Conservation (phyloP, 1,284 basidiomycete species). For the Rhodotorula sp. region DNA sequence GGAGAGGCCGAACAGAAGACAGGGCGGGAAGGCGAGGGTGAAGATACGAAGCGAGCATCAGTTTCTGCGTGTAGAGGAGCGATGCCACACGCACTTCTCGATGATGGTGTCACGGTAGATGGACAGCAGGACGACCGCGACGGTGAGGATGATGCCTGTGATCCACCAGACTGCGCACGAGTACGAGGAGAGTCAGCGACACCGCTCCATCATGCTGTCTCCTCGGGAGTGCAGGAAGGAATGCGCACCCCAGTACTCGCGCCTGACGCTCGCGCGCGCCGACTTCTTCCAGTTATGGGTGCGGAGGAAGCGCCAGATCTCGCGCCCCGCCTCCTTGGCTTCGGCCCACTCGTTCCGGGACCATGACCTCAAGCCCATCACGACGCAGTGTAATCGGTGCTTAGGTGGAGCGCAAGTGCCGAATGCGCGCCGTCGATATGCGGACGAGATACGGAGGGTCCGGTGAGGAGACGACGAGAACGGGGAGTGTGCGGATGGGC, state of each 20-base stretch:
- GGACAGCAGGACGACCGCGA: conserved; percentile 18
- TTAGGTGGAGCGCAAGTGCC: too few relatives aligned
- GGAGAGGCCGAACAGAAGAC: too few relatives aligned
- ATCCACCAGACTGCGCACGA: conserved; percentile 29
- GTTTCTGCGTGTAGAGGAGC: too few relatives aligned
- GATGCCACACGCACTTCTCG: conserved; percentile 11
- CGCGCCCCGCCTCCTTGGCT: conserved; percentile 24
- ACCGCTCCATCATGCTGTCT: too few relatives aligned
- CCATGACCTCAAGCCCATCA: conserved; percentile 22
- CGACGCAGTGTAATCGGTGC: neutral
- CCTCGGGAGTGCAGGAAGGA: too few relatives aligned
- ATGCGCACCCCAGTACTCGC: conserved; percentile 34
- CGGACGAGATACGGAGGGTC: too few relatives aligned
- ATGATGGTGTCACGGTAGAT: conserved; percentile 36
- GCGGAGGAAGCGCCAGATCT: conserved; percentile 22
- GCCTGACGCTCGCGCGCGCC: conserved; percentile 12
- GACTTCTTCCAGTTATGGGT: conserved; percentile 33
- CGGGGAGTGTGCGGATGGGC: too few relatives aligned
- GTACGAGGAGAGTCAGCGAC: too few relatives aligned
- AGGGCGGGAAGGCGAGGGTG: too few relatives aligned
- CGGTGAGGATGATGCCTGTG: conserved; percentile 14
- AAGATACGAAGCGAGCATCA: too few relatives aligned
- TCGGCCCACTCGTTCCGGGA: conserved; percentile 25
- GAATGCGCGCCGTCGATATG: too few relatives aligned
- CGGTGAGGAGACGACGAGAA: too few relatives aligned